phyloP scores from a whole-genome alignment of 2,329 filamentous ascomycete genomes.

The Byssothecium circinans region DNA sequence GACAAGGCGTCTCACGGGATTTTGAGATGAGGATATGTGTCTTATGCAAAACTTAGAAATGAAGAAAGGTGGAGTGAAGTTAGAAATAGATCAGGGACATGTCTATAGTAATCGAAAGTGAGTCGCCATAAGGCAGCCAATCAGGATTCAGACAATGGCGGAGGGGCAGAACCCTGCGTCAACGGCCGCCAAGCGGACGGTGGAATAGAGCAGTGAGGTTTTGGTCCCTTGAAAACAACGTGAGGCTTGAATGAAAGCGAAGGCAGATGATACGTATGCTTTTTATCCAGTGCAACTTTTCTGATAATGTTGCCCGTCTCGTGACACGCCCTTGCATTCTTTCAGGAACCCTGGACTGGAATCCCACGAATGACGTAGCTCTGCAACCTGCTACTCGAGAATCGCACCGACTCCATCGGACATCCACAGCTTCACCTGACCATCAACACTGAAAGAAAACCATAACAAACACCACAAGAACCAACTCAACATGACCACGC shows the following conservation, averaged over 20 bases:
- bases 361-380: conserved; percentile 15
- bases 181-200: conserved; percentile 4
- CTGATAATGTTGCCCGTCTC: conserved; percentile 1
- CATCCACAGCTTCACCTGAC: conserved; percentile 3
- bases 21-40: too few relatives aligned
- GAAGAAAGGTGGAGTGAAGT: too few relatives aligned
- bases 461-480: conserved; percentile 3
- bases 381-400: conserved; percentile 6
- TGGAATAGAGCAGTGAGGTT: conserved; percentile 7
- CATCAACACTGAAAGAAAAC: conserved; percentile 6
- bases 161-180: conserved; percentile 9
- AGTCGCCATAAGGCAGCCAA: conserved; percentile 1
- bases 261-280: background rate
- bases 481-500: conserved; percentile 31
- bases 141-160: background rate
- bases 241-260: background rate
- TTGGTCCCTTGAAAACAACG: background rate
- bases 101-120: too few relatives aligned
- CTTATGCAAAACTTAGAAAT: too few relatives aligned
- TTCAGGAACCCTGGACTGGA: conserved; percentile 11
- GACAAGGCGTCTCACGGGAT: too few relatives aligned
- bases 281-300: background rate
- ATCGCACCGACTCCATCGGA: conserved; percentile 1
- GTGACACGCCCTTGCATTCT: conserved; percentile 15
- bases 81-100: too few relatives aligned